Percentiles rank a stretch among this genome's conserved stretches.
Evolutionary conservation across 352 stramenopile species (phyloP).

Genomic region (Phytophthora pisi): DNA sequence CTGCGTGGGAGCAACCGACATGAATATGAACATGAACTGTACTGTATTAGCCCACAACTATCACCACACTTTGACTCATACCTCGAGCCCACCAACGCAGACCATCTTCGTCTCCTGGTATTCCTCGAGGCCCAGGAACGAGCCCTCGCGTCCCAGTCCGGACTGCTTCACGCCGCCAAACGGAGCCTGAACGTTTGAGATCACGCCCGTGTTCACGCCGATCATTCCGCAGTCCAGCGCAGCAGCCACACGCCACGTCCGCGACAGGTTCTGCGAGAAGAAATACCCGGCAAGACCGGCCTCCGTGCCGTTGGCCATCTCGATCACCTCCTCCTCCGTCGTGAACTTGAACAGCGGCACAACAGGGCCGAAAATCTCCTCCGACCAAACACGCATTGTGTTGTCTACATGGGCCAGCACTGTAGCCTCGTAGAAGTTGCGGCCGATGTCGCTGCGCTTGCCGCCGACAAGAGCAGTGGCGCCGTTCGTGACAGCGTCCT

Average conservation of each 20-base stretch:
- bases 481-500: constrained; percentile 92
- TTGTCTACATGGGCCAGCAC: constrained; percentile 88
- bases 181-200: constrained; percentile 88
- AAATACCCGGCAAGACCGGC: constrained; percentile 95
- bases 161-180: constrained; percentile 93
- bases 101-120: constrained; percentile 99
- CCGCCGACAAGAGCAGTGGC: constrained; percentile 89
- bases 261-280: constrained; percentile 91
- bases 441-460: constrained; percentile 58
- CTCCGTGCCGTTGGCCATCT: constrained; percentile 93
- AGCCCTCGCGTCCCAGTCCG: constrained; percentile 90
- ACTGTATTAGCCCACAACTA: constrained; percentile 26
- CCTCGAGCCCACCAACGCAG: constrained; percentile 70
- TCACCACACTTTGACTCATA: constrained; percentile 17
- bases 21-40: constrained; percentile 18
- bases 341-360: constrained; percentile 94
- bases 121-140: constrained; percentile 90
- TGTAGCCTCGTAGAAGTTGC: constrained; percentile 95
- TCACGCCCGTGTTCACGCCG: constrained; percentile 92
- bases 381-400: constrained; percentile 88
- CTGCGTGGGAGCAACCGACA: constrained; percentile 33
- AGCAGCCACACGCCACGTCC: constrained; percentile 87
- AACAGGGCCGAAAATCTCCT: constrained; percentile 98
- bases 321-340: constrained; percentile 95
- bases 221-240: constrained; percentile 95